A percentile compares a stretch with the other conserved stretches of the same genome.
phyloP scores from a whole-genome alignment of 2,329 filamentous ascomycete species.

The Cladosporium sp. region DNA sequence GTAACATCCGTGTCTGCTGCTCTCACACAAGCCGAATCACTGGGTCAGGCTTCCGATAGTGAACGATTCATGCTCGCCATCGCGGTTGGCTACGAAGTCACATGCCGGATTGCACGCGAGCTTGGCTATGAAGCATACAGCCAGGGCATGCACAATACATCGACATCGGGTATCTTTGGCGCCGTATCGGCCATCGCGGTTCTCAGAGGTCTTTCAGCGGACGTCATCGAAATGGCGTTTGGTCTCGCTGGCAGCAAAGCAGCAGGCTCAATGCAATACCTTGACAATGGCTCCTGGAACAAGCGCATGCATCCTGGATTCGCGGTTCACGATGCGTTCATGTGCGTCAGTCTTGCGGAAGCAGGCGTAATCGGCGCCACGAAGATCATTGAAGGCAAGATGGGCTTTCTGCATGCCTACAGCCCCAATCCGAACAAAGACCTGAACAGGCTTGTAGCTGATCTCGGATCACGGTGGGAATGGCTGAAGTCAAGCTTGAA shows the following conservation, averaged over 20 bases:
- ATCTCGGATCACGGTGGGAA: conserved; percentile 30
- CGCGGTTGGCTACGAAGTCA: conserved; percentile 38
- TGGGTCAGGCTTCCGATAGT: conserved; percentile 22
- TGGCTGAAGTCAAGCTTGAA: conserved; percentile 32
- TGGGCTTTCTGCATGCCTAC: conserved; percentile 34
- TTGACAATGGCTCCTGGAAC: conserved; percentile 42
- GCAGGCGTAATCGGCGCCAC: conserved; percentile 36
- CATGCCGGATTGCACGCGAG: conserved; percentile 37
- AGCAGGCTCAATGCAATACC: conserved; percentile 42
- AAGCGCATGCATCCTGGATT: conserved; percentile 43
- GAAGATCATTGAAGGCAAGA: conserved; percentile 31
- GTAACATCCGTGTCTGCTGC: conserved; percentile 43
- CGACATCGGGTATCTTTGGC: conserved; percentile 41
- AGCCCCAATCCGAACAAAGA: conserved; percentile 29
- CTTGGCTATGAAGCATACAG: conserved; percentile 38
- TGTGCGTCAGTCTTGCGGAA: conserved; percentile 39
- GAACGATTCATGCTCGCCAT: conserved; percentile 36
- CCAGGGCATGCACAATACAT: conserved; percentile 42
- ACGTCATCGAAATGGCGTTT: conserved; percentile 37
- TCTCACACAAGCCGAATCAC: conserved; percentile 36
- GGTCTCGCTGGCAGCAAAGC: conserved; percentile 41
- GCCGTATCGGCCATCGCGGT: conserved; percentile 36
- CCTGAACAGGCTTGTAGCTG: conserved; percentile 24
- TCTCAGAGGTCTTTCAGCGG: conserved; percentile 30
- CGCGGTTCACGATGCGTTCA: conserved; percentile 41